Base-by-base conservation (phyloP, 2,329 filamentous ascomycete species). In the Pseudocercospora musae region DNA sequence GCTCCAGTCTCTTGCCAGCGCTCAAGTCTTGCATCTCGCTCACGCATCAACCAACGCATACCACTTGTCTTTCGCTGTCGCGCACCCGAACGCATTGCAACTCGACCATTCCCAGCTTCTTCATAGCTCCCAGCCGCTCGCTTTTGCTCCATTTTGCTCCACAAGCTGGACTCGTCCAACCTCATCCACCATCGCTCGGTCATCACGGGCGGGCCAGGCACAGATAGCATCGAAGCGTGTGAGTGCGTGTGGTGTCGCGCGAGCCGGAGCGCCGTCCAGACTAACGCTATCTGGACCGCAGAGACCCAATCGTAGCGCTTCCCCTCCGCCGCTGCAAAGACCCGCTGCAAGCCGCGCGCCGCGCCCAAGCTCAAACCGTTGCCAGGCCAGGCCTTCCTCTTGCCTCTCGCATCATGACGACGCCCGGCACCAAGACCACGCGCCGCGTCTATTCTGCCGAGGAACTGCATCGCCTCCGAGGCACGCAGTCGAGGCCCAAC, bases 371-470 rank as follows among this genome's bases (percentile, higher is more conserved):
- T 25, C 31, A 15, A 37, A 25, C 52, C 52, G 48, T 52, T 48
- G 44, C 18, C 44, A 21, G 18, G 44, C 18, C 44, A 21, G 18
- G 44, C 18, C 18, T 23, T 25, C 44, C 44, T 20, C 44, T 25
- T 21, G 13, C 7, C 44, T 48, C n/a, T 48, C 44, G 13, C 48
- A 31, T 37, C 54, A 68, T 67, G 58, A 60, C 60, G 33, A 56
- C 60, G 52, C 48, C 37, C 57, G 50, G 57, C 13, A 6, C 11
- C 63, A 70, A 62, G 58, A 64, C 59, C 57, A 66, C 74, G 46
- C 73, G 75, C 56, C 72, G 73, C 57, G 73, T 75, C 46, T 76
- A 76, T 66, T 76, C 75, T 23, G 73, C 74, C 33, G 73, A 76
- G 66, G 65, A 76, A 64, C 67, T 76, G 15, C 73, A 74, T 57